A percentile compares a stretch with the other conserved stretches of the same genome.
Conservation (phyloP, 2,329 filamentous ascomycete species). For the Fusarium drepaniforme region DNA sequence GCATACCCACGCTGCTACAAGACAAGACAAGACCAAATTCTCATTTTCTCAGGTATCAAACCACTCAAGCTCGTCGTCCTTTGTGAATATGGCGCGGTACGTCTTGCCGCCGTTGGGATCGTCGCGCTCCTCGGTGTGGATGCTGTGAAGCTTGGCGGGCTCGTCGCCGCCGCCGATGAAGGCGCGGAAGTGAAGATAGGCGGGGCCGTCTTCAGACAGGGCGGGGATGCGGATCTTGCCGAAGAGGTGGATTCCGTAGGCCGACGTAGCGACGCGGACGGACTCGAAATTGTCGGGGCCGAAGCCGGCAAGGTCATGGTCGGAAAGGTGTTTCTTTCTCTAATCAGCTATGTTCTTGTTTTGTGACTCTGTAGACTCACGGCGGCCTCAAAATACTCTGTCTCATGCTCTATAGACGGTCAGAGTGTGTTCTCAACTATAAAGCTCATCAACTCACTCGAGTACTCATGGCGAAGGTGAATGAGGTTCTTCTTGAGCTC, state of each 20-base stretch:
- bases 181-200: slow-evolving; percentile 88
- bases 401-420: slow-evolving; percentile 61
- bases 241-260: slow-evolving; percentile 83
- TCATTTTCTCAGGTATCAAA: slow-evolving; percentile 58
- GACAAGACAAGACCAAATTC: slow-evolving; percentile 7
- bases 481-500: slow-evolving; percentile 66
- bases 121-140: slow-evolving; percentile 96
- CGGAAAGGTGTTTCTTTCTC: slow-evolving; percentile 50
- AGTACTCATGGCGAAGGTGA: slow-evolving; percentile 60
- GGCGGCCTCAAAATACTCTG: slow-evolving; percentile 66
- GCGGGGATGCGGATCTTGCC: slow-evolving; percentile 73
- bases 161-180: slow-evolving; percentile 88
- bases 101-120: slow-evolving; percentile 90
- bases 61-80: slow-evolving; percentile 86
- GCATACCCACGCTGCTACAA: slow-evolving; percentile 11
- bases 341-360: background rate
- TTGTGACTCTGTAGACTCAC: slow-evolving; percentile 36
- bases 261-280: slow-evolving; percentile 91
- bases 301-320: slow-evolving; percentile 90
- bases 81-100: slow-evolving; percentile 91
- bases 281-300: slow-evolving; percentile 85
- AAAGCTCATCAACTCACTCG: slow-evolving; percentile 50
- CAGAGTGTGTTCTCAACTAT: background rate
- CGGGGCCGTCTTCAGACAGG: slow-evolving; percentile 65
- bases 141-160: slow-evolving; percentile 84